Base-by-base conservation (phyloP, 2,329 filamentous ascomycete genomes). In the Trichoderma koningii region DNA sequence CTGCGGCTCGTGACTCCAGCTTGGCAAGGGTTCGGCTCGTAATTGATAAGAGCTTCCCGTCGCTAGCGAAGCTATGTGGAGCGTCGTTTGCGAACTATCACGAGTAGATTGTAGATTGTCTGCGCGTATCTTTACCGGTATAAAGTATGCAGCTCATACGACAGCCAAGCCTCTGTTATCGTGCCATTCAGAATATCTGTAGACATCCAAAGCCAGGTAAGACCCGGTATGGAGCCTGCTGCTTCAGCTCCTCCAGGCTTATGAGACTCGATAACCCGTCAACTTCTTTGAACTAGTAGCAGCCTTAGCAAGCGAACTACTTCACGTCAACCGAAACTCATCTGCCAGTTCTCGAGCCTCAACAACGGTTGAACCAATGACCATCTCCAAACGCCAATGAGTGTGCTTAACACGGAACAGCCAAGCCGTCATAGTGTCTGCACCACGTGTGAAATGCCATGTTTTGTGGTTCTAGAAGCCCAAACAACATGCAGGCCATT, bases 371-470 rank as follows among this genome's bases (percentile, higher is more conserved):
- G 44, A 45, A 12, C 42, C 38, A 44, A n/a, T 44, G 48, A 28
- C 7, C 44, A 44, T 5, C 7, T 17, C 10, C 12, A 17, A 42
- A 51, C 10, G 34, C 34, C 34, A 4, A 38, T 38, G 34, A 38
- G 10, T 38, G 34, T 14, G 10, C 21, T 17, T 28, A 30, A 30
- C 10, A 23, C 34, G 12, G 38, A 26, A 26, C n/a, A 30, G 45
- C 17, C 26, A 34, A 41, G n/a, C 38, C 26, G 14, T 28, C 12
- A 52, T 52, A 47, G 30, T 17, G n/a, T 44, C n/a, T 34, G 28
- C 26, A n/a, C 34, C 48, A 61, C 57, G 57, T 61, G 57, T 42
- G 57, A 44, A 44, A 19, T 42, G 21, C 34, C 34, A 38, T 41
- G 21, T 17, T 50, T 30, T 10, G 3, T 28, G n/a, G 5, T 62